These are phyloP conservation scores for Pyrenula aspistea DNA, from an alignment of 495 filamentous ascomycete genomes.

Conservation along the genomic window DNA sequence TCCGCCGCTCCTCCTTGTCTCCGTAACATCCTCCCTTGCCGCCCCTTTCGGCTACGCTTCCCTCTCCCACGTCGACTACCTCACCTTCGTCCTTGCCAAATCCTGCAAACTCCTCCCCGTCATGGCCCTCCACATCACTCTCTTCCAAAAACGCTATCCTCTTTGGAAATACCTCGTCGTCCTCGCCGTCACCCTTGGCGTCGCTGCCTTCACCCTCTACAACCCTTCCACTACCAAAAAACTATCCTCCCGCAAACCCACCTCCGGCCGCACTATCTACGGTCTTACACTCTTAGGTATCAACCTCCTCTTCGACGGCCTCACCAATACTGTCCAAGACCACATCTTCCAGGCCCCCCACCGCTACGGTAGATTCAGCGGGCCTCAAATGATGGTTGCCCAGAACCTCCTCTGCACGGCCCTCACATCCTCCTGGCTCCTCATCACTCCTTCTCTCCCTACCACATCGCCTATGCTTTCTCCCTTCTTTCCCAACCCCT, in stretches of 20 bases:
- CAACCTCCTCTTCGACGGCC: constrained; percentile 88
- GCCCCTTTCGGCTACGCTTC: constrained; percentile 91
- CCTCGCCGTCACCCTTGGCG: constrained; percentile 75
- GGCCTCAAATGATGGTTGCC: constrained; percentile 99
- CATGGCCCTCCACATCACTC: constrained; percentile 87
- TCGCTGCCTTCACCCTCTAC: constrained; percentile 87
- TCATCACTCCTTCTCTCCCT: constrained; percentile 67
- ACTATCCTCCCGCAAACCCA: constrained; percentile 32
- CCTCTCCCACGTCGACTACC: constrained; percentile 92
- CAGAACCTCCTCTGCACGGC: constrained; percentile 74
- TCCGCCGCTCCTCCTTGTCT: constrained; percentile 70
- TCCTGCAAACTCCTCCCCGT: constrained; percentile 95
- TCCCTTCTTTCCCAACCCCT: constrained; percentile 40
- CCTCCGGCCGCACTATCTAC: constrained; percentile 50
- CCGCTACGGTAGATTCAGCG: constrained; percentile 59
- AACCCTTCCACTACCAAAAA: constrained; percentile 65
- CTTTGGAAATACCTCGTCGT: constrained; percentile 96
- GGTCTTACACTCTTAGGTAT: constrained; percentile 78
- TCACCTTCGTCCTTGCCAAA: constrained; percentile 97
- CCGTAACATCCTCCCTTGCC: constrained; percentile 75
- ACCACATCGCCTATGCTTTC: constrained; percentile 51
- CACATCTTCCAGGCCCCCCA: constrained; percentile 64
- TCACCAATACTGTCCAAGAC: constrained; percentile 95
- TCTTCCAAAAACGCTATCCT: constrained; percentile 84
- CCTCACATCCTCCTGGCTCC: constrained; percentile 62